phyloP scores from a whole-genome alignment of 495 filamentous ascomycete species.

The Xylaria nigripes region DNA sequence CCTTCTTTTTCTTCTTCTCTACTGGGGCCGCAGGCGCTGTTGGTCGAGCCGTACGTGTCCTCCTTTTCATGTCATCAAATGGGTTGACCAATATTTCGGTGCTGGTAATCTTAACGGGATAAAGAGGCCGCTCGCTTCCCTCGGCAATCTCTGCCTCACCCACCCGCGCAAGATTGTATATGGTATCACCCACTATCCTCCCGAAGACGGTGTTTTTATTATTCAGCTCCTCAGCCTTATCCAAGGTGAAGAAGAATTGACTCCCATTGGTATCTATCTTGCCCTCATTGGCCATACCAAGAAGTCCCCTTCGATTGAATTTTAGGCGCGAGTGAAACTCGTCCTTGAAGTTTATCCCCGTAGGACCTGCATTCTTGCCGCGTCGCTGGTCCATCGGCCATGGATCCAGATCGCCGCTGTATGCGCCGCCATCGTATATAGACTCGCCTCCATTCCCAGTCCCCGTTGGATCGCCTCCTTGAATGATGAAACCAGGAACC shows the following conservation, averaged over 20 bases:
- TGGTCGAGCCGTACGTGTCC: conserved; percentile 43
- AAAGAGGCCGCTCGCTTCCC: conserved; percentile 76
- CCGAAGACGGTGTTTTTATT: conserved; percentile 92
- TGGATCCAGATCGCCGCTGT: conserved; percentile 51
- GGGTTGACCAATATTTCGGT: conserved; percentile 85
- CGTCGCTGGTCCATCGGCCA: conserved; percentile 56
- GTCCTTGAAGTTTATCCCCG: conserved; percentile 63
- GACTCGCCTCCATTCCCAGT: conserved; percentile 87
- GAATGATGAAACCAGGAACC: conserved; percentile 82
- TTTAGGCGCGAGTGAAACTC: conserved; percentile 88
- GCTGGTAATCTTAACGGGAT: conserved; percentile 70
- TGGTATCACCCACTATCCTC: conserved; percentile 83
- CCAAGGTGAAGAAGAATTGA: conserved; percentile 94
- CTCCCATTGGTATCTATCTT: conserved; percentile 74
- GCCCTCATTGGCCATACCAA: conserved; percentile 87
- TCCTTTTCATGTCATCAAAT: conserved; percentile 77
- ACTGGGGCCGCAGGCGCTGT: conserved; percentile 28
- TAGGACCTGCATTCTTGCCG: conserved; percentile 46
- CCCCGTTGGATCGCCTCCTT: conserved; percentile 78
- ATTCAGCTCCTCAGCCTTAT: conserved; percentile 71
- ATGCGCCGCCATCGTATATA: conserved; percentile 79
- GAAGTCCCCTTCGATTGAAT: conserved; percentile 81
- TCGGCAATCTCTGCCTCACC: conserved; percentile 76
- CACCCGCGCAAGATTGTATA: conserved; percentile 91
- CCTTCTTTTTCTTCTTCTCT: conserved; percentile 68